Evolutionary conservation across 345 rosid genomes (phyloP), one percentile per base, ranked within the genome.

Genomic region (Citrus unshiu): DNA sequence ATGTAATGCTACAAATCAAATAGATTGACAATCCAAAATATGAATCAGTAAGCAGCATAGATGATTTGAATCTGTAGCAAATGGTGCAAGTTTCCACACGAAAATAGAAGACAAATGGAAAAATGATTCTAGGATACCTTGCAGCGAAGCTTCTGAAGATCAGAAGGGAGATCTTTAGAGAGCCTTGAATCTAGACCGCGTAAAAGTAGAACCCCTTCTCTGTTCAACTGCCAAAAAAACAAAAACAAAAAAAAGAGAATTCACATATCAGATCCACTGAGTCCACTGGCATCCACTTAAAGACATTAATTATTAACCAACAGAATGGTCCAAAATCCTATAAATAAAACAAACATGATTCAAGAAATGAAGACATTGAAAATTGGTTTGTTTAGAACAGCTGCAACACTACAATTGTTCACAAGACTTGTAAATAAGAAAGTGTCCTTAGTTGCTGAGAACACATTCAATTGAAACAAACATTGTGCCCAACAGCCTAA

Each of bases 91-190:
- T 34, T 14, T 19, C 24, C 58, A 43, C 16, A 43, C 3, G 5
- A 18, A 32, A 54, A 34, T 27, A 24, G 5, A 66, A 39, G 67
- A 73, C 22, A 16, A 54, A 54, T 54, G 58, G 58, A 19, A 54
- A 18, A 54, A 54, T 4, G 16, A 59, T 37, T 49, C 54, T 24
- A 29, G 1, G 65, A 35, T 82, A 94, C 99, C 95, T 96, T 96
- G 89, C 99, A 96, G 39, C 95, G 92, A 18, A 94, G 93, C 83
- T 93, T 94, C 87, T 93, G 99, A 81, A 94, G 95, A 88, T 96
- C 98, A 32, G 95, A 83, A 34, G 98, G 95, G 77, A 96, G 91
- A 82, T 96, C 97, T 81, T 91, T 93, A 64, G 99, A 93, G 40
- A 97, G 92, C 87, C 98, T 89, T 22, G 99, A 97, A 85, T 97